A percentile compares a stretch with the other conserved stretches of the same genome.
Evolutionary conservation across 352 stramenopile genomes (phyloP).

Genomic region (Phytophthora ohioensis): DNA sequence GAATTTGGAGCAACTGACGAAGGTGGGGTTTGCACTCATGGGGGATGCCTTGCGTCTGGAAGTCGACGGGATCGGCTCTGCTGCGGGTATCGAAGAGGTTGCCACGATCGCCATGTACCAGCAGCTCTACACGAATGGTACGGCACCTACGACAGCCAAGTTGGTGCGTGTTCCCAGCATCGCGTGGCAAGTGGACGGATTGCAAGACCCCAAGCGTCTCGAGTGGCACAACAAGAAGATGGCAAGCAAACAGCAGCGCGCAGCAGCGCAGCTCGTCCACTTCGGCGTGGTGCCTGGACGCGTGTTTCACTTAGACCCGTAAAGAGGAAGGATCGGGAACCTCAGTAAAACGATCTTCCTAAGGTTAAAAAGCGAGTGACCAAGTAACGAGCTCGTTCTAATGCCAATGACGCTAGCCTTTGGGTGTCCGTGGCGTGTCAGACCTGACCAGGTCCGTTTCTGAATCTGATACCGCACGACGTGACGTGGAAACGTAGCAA

Average conservation of each 20-base stretch:
- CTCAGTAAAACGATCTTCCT: constrained; percentile 1
- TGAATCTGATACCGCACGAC: constrained; percentile 26
- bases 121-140: constrained; percentile 65
- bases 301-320: constrained; percentile 61
- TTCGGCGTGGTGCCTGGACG: constrained; percentile 52
- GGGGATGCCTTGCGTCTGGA: constrained; percentile 82
- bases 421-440: not conserved
- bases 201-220: constrained; percentile 72
- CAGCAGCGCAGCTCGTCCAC: constrained; percentile 77
- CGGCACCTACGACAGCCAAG: constrained; percentile 70
- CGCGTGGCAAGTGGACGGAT: constrained; percentile 82
- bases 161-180: constrained; percentile 83
- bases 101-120: constrained; percentile 93
- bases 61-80: constrained; percentile 45
- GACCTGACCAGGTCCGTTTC: constrained; percentile 24
- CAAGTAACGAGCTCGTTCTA: not conserved
- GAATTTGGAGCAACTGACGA: constrained; percentile 90
- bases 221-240: constrained; percentile 96
- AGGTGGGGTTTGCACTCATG: constrained; percentile 92
- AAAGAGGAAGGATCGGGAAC: constrained; percentile 3
- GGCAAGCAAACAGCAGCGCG: constrained; percentile 91
- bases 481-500: constrained; percentile 21
- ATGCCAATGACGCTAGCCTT: not conserved
- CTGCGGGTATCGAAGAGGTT: constrained; percentile 93
- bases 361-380: not conserved